Evolutionary conservation across 148 eudicot species (phyloP), one percentile per base, ranked within the genome.

Genomic region (Rhododendron vialii): DNA sequence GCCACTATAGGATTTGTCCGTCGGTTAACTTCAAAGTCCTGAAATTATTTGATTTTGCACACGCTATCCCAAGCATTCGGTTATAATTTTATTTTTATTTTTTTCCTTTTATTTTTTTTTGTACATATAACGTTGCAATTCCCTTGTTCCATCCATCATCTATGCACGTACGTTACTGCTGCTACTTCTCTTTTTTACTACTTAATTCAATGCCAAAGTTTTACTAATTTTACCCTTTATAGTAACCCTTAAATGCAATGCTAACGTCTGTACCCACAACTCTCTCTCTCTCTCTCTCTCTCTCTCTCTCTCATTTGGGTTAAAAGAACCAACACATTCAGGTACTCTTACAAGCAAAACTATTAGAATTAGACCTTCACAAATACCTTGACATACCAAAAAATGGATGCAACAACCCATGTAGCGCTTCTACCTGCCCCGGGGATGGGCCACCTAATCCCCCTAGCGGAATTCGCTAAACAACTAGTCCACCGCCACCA

Each of bases 401-500:
- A 80, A 53, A 48, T 83, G 87, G 74, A 63, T 9, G 41, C 59
- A 36, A 38, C 90, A 17, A 73, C 89, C 38, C 94, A 92, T 26
- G 48, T 93, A 28, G 91, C 90, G 22, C 47, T 93, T 59, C 28
- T 92, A 33, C 91, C 95, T 20, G 90, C 90, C 22, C 94, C 93
- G 0, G 95, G 93, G 3, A 93, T 93, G 91, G 95, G 95, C 53
- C 95, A 92, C 65, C 85, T 93, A 1, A 92, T 91, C 76, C 95
- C 95, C 30, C 65, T 92, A 0, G 41, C 81, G 7, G 87, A 87
- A 13, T 86, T 92, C 53, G 92, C 92, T 7, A 89, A 89, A n/a
- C 90, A 88, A 67, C 84, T 93, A 2, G 26, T 84, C 6, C 24
- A 80, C 8, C 53, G 28, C 74, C 86, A 80, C 53, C 84, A 80